Conservation (phyloP, 306 rosid genomes). For the Pterocarpus macrocarpus region DNA sequence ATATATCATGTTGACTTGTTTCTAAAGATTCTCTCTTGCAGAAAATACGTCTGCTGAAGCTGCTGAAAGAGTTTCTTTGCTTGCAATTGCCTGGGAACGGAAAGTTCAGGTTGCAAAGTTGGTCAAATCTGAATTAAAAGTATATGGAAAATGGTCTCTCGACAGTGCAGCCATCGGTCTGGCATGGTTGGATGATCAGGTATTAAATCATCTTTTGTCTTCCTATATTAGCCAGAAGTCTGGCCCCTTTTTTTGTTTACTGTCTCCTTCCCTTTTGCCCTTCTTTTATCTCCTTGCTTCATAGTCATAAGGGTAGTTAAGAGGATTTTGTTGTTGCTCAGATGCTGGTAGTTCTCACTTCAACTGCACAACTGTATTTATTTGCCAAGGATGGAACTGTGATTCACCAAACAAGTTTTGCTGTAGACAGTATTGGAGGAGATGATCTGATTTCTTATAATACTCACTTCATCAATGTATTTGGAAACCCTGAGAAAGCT, state of each 20-base stretch:
- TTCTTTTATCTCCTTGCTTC: slow-evolving; percentile 45
- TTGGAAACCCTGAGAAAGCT: slow-evolving; percentile 95
- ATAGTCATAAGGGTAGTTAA: slow-evolving; percentile 37
- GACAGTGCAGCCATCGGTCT: slow-evolving; percentile 91
- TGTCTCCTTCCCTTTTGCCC: slow-evolving; percentile 34
- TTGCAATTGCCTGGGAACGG: slow-evolving; percentile 96
- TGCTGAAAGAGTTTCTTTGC: slow-evolving; percentile 84
- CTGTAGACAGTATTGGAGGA: slow-evolving; percentile 72
- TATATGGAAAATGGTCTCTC: slow-evolving; percentile 87
- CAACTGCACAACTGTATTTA: slow-evolving; percentile 81
- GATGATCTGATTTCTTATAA: slow-evolving; percentile 90
- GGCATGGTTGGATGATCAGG: slow-evolving; percentile 99
- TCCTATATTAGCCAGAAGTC: slow-evolving; percentile 16
- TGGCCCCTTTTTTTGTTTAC: slow-evolving; percentile 26
- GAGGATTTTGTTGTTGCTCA: slow-evolving; percentile 56
- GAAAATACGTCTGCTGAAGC: slow-evolving; percentile 67
- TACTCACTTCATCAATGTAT: slow-evolving; percentile 77
- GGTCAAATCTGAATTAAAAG: slow-evolving; percentile 81
- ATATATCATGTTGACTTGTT: slow-evolving; percentile 47
- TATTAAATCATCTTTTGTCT: slow-evolving; percentile 44
- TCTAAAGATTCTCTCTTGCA: slow-evolving; percentile 55
- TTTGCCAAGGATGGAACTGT: slow-evolving; percentile 90
- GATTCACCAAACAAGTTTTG: slow-evolving; percentile 90
- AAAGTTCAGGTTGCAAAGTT: slow-evolving; percentile 95
- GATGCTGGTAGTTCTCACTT: slow-evolving; percentile 91